A percentile compares a stretch with the other conserved stretches of the same genome.
phyloP scores from a whole-genome alignment of 805 yeast species.

The Maudiozyma barnettii region DNA sequence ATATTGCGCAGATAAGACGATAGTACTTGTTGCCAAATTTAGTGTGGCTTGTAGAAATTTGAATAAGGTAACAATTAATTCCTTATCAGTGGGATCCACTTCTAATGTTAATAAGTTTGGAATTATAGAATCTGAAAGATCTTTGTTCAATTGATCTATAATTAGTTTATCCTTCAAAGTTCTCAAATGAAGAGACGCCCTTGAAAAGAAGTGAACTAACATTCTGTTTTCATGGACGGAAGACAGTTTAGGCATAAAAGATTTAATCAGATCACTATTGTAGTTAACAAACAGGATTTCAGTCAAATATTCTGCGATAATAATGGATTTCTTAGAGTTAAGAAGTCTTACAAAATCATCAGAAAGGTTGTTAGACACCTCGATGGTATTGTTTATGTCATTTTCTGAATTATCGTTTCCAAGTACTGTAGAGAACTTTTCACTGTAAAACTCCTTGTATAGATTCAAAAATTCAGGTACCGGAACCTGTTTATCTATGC shows the following conservation, averaged over 20 bases:
- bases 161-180: slow-evolving; percentile 23
- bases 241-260: slow-evolving; percentile 18
- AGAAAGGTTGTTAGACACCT: slow-evolving; percentile 6
- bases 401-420: slow-evolving; percentile 13
- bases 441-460: slow-evolving; percentile 28
- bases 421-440: slow-evolving; percentile 12
- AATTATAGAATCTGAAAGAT: slow-evolving; percentile 17
- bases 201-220: slow-evolving; percentile 22
- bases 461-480: slow-evolving; percentile 24
- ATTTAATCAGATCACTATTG: slow-evolving; percentile 18
- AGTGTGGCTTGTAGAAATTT: slow-evolving; percentile 20
- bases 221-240: slow-evolving; percentile 9
- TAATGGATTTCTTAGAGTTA: slow-evolving; percentile 10
- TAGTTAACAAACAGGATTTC: slow-evolving; percentile 25
- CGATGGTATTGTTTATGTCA: not conserved
- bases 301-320: slow-evolving; percentile 23
- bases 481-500: slow-evolving; percentile 22
- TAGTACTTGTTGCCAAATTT: slow-evolving; percentile 8
- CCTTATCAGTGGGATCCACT: slow-evolving; percentile 8
- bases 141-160: slow-evolving; percentile 21
- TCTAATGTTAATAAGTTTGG: slow-evolving; percentile 15
- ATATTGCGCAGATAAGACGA: slow-evolving; percentile 9
- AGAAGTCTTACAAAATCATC: slow-evolving; percentile 18
- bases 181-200: slow-evolving; percentile 18
- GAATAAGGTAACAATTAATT: slow-evolving; percentile 18